Evolutionary conservation across 2,329 filamentous ascomycete species (phyloP), one percentile per base, ranked within the genome.

Genomic region (Colletotrichum camelliae): DNA sequence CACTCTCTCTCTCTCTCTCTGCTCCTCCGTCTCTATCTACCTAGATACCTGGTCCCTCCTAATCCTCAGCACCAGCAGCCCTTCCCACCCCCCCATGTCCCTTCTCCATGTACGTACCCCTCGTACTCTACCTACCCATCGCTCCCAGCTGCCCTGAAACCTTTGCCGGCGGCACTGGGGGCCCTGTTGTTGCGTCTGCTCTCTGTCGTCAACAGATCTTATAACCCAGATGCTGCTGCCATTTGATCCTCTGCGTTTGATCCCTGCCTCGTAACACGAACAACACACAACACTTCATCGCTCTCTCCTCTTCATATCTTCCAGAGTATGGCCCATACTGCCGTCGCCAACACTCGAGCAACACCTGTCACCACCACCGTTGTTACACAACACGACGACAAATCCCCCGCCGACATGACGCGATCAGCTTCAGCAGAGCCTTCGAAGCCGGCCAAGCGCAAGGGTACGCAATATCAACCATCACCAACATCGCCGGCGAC

Each of bases 401-500:
- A 75, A 64, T 55, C 52, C 72, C 52, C 75, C 35, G 65, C 58
- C 37, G 75, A 77, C 74, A 86, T 87, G 85, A 81, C 83, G 75
- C 85, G 84, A 76, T 86, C 86, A 80, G 83, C 85, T 69, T 87
- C 87, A 71, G 84, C 83, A 77, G 86, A 88, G 79, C 84, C 86
- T 18, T 77, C 81, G 77, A 88, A 87, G 82, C 77, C 83, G 31
- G 82, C 84, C 78, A 89, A 88, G 83, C 81, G 86, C 75, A 89
- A 89, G 82, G 87, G 87, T 87, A 83, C 81, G 82, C 39, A 67
- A 67, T n/a, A 48, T 18, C 37, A 62, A 39, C 37, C 12, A 24
- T 16, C 27, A 72, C 29, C 29, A 57, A 21, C 43, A 35, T 43
- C 48, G 35, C 31, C 43, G 37, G 58, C 37, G 31, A 48, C 31